Conservation (phyloP, 78 protist genomes). For the Dictyostelium citrinum region DNA sequence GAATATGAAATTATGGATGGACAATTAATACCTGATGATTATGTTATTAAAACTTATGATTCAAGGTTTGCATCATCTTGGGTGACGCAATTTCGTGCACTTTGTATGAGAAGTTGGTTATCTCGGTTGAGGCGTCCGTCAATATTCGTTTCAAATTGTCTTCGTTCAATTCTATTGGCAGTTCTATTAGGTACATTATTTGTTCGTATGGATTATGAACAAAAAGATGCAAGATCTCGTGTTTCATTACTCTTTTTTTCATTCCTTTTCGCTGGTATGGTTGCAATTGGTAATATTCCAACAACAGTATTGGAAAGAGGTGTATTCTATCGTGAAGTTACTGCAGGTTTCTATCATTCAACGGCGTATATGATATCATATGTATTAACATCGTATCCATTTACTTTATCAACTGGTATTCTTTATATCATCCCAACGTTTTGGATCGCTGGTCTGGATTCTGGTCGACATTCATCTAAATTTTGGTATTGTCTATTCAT, state of each 20-base stretch:
- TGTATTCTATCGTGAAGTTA: slow-evolving; percentile 48
- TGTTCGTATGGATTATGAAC: slow-evolving; percentile 47
- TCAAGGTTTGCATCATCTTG: slow-evolving; percentile 12
- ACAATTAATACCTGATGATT: slow-evolving; percentile 12
- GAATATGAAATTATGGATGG: background rate
- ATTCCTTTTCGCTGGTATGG: slow-evolving; percentile 67
- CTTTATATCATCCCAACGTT: slow-evolving; percentile 39
- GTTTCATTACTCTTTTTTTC: slow-evolving; percentile 68
- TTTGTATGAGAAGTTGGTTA: background rate
- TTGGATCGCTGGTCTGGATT: slow-evolving; percentile 30
- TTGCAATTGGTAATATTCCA: slow-evolving; percentile 52
- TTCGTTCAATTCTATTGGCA: slow-evolving; percentile 25
- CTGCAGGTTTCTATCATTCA: slow-evolving; percentile 53
- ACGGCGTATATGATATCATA: slow-evolving; percentile 41
- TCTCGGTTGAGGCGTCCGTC: slow-evolving; percentile 28
- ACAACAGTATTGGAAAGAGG: slow-evolving; percentile 51
- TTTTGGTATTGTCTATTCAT: slow-evolving; percentile 52
- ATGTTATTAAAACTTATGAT: background rate
- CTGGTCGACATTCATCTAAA: slow-evolving; percentile 2
- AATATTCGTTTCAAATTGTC: background rate
- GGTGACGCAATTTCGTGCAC: slow-evolving; percentile 8
- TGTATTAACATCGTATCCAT: slow-evolving; percentile 38
- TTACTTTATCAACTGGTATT: slow-evolving; percentile 4
- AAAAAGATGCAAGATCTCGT: slow-evolving; percentile 52
- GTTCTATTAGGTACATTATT: slow-evolving; percentile 59